These are phyloP conservation scores for Blastomyces parvus DNA, from an alignment of 2,329 filamentous ascomycete genomes.

Conservation along the genomic window DNA sequence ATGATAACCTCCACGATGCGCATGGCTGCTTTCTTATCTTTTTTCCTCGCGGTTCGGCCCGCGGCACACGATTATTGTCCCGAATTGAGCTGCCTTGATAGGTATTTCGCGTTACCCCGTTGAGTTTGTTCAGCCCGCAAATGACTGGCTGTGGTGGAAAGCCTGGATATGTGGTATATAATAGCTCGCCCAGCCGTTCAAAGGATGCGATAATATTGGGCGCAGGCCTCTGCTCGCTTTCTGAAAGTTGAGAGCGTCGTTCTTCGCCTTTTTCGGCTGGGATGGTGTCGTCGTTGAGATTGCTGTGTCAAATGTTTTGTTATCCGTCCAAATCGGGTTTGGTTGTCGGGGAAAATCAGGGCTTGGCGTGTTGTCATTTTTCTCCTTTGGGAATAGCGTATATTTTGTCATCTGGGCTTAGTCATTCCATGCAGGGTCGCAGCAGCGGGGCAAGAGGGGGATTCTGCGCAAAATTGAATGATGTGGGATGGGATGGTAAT, in stretches of 20 bases:
- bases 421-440: background rate
- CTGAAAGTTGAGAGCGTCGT: background rate
- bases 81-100: background rate
- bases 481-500: background rate
- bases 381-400: background rate
- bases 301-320: background rate
- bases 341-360: slow-evolving; percentile 1
- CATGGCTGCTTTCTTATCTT: slow-evolving; percentile 24
- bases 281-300: background rate
- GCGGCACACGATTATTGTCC: background rate
- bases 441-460: background rate
- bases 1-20: slow-evolving; percentile 43
- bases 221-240: background rate
- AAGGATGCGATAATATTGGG: background rate
- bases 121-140: background rate
- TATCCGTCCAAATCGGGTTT: slow-evolving; percentile 2
- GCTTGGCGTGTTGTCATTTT: slow-evolving; percentile 10
- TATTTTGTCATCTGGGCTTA: background rate
- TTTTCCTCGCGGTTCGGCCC: background rate
- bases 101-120: background rate
- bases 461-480: background rate
- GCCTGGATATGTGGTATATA: background rate
- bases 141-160: background rate
- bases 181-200: background rate
- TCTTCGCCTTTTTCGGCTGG: background rate